phyloP scores from a whole-genome alignment of 1,139 yeast species.

The Arxiozyma slooffiae region DNA sequence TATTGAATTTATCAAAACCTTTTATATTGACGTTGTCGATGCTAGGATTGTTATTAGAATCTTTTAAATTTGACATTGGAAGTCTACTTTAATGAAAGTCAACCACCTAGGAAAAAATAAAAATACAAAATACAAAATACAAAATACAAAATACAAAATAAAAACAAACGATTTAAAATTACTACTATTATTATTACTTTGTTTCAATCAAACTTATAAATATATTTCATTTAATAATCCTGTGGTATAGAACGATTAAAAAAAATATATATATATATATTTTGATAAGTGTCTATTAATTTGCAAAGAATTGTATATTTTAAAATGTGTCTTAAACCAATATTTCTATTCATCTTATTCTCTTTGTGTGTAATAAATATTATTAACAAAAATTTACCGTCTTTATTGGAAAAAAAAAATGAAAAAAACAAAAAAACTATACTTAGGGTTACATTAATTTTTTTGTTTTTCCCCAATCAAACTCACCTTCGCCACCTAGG shows the following conservation, averaged over 20 bases:
- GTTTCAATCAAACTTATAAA: neutral
- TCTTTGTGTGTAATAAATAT: neutral
- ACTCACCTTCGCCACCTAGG: neutral
- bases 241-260: neutral
- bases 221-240: neutral
- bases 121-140: too few species aligned
- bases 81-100: neutral
- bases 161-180: too few species aligned
- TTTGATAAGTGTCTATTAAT: too few species aligned
- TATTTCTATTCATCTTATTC: neutral
- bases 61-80: neutral
- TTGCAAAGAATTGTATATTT: too few species aligned
- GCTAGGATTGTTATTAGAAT: neutral
- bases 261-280: too few species aligned
- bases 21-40: neutral
- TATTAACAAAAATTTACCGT: too few species aligned
- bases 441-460: neutral
- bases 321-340: neutral
- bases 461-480: too few species aligned
- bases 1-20: neutral
- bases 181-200: too few species aligned
- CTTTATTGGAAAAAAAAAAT: too few species aligned
- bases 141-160: too few species aligned
- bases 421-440: too few species aligned
- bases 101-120: neutral